Percentiles rank a stretch among this genome's conserved stretches.
Evolutionary conservation across 768 basidiomycete species (phyloP).

Genomic region (Boletus fagicola): DNA sequence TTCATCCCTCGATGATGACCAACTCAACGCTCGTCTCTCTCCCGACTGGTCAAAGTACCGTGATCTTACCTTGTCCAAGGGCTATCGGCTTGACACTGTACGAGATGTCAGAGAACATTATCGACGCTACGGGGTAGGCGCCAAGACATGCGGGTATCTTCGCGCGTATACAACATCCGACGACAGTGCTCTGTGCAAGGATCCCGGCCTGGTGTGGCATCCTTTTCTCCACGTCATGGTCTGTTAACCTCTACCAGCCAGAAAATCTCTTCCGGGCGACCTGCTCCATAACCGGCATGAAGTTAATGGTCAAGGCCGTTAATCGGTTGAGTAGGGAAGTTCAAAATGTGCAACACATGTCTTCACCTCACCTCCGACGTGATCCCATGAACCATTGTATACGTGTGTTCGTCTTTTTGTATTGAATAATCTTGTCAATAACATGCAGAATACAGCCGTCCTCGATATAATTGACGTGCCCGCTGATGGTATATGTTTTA

Average conservation of each 20-base stretch:
- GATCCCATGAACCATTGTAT: slow-evolving; percentile 76
- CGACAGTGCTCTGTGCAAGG: slow-evolving; percentile 65
- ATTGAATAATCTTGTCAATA: background rate
- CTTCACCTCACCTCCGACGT: slow-evolving; percentile 47
- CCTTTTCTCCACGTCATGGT: background rate
- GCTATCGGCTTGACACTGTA: slow-evolving; percentile 66
- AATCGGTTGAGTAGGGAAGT: slow-evolving; percentile 62
- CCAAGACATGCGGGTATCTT: slow-evolving; percentile 32
- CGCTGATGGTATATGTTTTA: slow-evolving; percentile 55
- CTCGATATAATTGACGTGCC: slow-evolving; percentile 58
- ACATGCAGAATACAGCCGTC: slow-evolving; percentile 47
- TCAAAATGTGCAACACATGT: slow-evolving; percentile 55
- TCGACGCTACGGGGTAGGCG: slow-evolving; percentile 28
- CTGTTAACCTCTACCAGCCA: slow-evolving; percentile 42
- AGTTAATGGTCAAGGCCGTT: slow-evolving; percentile 68
- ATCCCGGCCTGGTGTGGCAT: slow-evolving; percentile 61
- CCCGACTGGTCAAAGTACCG: slow-evolving; percentile 65
- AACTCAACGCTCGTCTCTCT: slow-evolving; percentile 54
- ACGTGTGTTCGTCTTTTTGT: slow-evolving; percentile 45
- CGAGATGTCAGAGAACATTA: slow-evolving; percentile 65
- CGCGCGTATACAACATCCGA: slow-evolving; percentile 36
- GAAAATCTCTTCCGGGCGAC: slow-evolving; percentile 72
- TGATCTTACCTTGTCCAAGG: slow-evolving; percentile 44
- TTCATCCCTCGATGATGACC: slow-evolving; percentile 50
- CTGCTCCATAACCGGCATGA: slow-evolving; percentile 47